phyloP scores from a whole-genome alignment of 1,139 yeast genomes.

The Yamadazyma diospyri region DNA sequence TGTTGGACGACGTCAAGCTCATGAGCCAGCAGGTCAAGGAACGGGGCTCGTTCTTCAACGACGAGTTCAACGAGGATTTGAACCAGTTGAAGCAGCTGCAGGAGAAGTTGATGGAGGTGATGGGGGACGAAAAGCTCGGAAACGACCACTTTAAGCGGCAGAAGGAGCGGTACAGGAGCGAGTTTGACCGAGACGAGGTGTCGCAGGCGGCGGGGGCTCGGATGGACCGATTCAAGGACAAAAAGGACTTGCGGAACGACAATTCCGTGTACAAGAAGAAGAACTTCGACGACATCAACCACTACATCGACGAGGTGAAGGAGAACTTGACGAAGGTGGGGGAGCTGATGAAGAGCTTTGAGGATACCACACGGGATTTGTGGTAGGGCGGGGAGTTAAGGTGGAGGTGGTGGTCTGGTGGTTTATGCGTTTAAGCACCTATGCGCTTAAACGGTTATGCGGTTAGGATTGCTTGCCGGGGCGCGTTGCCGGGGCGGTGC shows the following conservation, averaged over 20 bases:
- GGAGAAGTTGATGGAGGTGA: slow-evolving; percentile 52
- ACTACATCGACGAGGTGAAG: slow-evolving; percentile 35
- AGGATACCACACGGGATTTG: slow-evolving; percentile 33
- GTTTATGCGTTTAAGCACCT: not conserved
- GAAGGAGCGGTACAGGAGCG: slow-evolving; percentile 21
- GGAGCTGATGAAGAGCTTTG: slow-evolving; percentile 41
- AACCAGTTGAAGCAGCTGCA: slow-evolving; percentile 58
- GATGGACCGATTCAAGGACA: slow-evolving; percentile 9
- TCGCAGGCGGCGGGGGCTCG: slow-evolving; percentile 4
- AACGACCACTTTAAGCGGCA: slow-evolving; percentile 15
- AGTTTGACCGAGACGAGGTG: slow-evolving; percentile 7
- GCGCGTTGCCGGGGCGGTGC: too few relatives aligned
- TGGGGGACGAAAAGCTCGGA: slow-evolving; percentile 41
- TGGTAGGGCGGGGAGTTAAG: slow-evolving; percentile 20
- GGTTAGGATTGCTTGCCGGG: not conserved
- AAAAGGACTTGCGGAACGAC: slow-evolving; percentile 14
- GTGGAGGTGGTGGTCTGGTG: not conserved
- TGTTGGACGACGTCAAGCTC: slow-evolving; percentile 72
- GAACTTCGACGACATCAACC: slow-evolving; percentile 38
- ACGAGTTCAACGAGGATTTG: slow-evolving; percentile 55
- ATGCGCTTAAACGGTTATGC: not conserved
- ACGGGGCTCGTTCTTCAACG: slow-evolving; percentile 61
- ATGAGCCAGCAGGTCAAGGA: slow-evolving; percentile 56
- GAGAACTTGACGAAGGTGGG: slow-evolving; percentile 32
- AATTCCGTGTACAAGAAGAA: slow-evolving; percentile 22